phyloP scores from a whole-genome alignment of 768 basidiomycete species.

The Boletus reticuloceps region DNA sequence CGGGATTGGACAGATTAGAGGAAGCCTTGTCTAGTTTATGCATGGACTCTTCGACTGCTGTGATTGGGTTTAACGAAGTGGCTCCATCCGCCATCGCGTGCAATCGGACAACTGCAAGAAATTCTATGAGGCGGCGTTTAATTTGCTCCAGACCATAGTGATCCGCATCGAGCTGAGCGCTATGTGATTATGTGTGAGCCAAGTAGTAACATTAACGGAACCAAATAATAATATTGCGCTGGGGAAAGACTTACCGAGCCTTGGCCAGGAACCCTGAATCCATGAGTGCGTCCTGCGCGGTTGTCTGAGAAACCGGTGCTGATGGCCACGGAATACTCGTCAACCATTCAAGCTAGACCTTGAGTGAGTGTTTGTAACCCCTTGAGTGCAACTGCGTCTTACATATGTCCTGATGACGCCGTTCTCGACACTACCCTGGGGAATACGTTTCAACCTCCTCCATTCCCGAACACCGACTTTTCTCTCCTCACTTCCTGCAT shows the following conservation, averaged over 20 bases:
- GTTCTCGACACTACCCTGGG: constrained; percentile 85
- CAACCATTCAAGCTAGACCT: constrained; percentile 75
- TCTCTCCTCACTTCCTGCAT: constrained; percentile 71
- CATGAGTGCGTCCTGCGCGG: constrained; percentile 37
- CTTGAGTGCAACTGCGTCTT: constrained; percentile 25
- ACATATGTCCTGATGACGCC: constrained; percentile 86
- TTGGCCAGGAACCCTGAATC: constrained; percentile 60
- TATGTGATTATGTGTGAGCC: constrained; percentile 1
- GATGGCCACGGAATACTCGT: constrained; percentile 82
- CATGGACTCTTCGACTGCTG: constrained; percentile 6
- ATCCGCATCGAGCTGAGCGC: constrained; percentile 77
- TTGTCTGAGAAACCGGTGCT: constrained; percentile 17
- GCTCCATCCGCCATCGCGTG: constrained; percentile 32
- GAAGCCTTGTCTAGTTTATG: constrained; percentile 19
- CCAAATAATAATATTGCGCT: background rate
- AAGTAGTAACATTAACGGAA: background rate
- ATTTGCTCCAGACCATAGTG: constrained; percentile 93
- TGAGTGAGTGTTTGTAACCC: constrained; percentile 5
- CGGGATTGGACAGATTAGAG: constrained; percentile 17
- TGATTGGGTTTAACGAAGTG: background rate
- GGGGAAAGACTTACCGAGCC: constrained; percentile 46
- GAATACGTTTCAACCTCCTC: constrained; percentile 82
- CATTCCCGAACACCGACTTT: constrained; percentile 83
- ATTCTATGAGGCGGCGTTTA: constrained; percentile 89
- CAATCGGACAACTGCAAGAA: constrained; percentile 80